Percentiles rank a stretch among this genome's conserved stretches.
Conservation (phyloP, 495 filamentous ascomycete species). For the Bombardia bombarda region DNA sequence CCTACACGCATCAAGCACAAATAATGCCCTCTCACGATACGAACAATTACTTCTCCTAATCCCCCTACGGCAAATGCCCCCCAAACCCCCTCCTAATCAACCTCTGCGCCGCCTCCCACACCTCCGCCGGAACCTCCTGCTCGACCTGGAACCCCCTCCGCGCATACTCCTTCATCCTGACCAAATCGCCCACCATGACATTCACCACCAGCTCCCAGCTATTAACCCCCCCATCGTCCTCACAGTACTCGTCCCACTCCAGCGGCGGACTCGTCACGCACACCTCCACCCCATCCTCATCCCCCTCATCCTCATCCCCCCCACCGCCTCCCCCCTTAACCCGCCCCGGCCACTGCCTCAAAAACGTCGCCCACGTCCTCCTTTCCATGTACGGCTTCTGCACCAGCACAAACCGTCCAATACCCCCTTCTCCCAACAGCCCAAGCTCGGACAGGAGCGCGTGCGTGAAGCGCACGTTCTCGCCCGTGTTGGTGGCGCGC, state of each 20-base stretch:
- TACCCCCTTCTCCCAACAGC: conserved; percentile 1
- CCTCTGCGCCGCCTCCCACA: conserved; percentile 27
- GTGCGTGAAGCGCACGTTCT: conserved; percentile 32
- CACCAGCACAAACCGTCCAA: conserved; percentile 20
- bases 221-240: conserved; percentile 20
- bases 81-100: conserved; percentile 24
- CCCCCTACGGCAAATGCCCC: conserved; percentile 23
- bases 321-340: background rate
- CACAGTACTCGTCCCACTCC: conserved; percentile 25
- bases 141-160: conserved; percentile 26
- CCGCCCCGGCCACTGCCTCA: conserved; percentile 28
- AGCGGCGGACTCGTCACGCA: conserved; percentile 26
- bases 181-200: conserved; percentile 30
- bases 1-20: too few relatives aligned
- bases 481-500: conserved; percentile 29
- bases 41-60: background rate
- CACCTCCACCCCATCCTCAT: conserved; percentile 8
- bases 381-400: conserved; percentile 38
- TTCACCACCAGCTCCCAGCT: conserved; percentile 24
- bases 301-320: background rate
- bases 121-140: conserved; percentile 26
- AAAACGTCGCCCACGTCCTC: conserved; percentile 30
- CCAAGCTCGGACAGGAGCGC: conserved; percentile 16
- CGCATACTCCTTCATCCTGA: conserved; percentile 30
- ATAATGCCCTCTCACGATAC: background rate